Percentiles rank a stretch among this genome's conserved stretches.
Conservation (phyloP, 208 protist genomes). For the Acanthamoeba castellanii region DNA sequence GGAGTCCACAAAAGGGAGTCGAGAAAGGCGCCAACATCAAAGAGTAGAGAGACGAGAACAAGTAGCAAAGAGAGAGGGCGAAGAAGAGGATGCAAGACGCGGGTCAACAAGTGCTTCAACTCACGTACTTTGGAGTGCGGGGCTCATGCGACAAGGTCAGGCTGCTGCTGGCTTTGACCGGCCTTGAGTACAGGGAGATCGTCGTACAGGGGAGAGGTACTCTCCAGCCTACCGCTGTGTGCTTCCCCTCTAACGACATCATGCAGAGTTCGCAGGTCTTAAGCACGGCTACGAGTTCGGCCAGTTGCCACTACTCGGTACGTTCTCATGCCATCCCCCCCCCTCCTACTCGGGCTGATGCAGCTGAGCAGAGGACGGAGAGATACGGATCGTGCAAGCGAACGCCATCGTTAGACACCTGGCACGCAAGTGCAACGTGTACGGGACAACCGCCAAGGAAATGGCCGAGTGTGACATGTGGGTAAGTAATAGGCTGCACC, state of each 20-base stretch:
- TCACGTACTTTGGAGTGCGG: slow-evolving; percentile 51
- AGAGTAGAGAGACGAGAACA: neutral
- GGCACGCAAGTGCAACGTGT: slow-evolving; percentile 16
- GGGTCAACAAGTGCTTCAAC: neutral
- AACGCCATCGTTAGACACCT: slow-evolving; percentile 31
- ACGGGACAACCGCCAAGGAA: neutral
- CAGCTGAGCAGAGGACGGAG: slow-evolving; percentile 32
- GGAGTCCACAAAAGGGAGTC: no score
- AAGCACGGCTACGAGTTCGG: neutral
- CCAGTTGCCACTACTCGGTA: neutral
- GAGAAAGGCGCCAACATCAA: no score
- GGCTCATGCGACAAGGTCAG: slow-evolving; percentile 22
- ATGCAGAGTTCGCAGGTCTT: neutral
- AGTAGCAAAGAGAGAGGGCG: neutral
- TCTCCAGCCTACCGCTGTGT: neutral
- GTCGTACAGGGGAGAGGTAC: neutral
- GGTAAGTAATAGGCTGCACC: neutral
- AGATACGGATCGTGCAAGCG: neutral
- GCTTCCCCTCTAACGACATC: neutral
- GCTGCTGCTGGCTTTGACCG: neutral
- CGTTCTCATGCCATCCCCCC: neutral
- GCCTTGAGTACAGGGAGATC: slow-evolving; percentile 14
- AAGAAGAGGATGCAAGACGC: neutral
- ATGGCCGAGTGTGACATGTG: slow-evolving; percentile 50
- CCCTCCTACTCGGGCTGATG: no score